These are phyloP conservation scores for Cicer pinnatifidum DNA, from an alignment of 306 rosid genomes.

Conservation along the genomic window DNA sequence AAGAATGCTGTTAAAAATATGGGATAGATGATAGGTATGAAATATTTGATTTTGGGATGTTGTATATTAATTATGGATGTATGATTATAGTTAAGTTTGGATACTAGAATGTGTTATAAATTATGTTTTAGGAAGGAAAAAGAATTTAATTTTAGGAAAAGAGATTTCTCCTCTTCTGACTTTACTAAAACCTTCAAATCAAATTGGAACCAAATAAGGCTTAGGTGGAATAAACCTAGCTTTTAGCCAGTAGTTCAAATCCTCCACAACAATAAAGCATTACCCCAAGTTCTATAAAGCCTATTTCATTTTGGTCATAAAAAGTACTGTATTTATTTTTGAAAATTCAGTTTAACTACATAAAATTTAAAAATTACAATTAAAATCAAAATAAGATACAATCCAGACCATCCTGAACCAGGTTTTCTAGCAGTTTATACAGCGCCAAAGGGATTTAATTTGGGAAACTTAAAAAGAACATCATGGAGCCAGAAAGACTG, in stretches of 20 bases:
- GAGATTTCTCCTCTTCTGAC: background rate
- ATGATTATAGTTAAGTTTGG: background rate
- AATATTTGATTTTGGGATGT: background rate
- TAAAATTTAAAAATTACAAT: background rate
- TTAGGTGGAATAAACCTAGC: conserved; percentile 8
- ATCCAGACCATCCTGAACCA: conserved; percentile 4
- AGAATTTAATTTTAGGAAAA: background rate
- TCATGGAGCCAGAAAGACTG: conserved; percentile 18
- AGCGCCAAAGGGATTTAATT: conserved; percentile 22
- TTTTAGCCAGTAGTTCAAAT: conserved; percentile 33
- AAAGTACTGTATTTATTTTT: conserved; percentile 24
- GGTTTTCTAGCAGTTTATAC: conserved; percentile 15
- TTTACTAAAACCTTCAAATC: conserved; percentile 9
- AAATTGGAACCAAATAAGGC: conserved; percentile 28
- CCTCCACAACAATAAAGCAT: background rate
- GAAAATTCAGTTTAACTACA: background rate
- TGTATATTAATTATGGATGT: background rate
- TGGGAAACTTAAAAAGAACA: conserved; percentile 16
- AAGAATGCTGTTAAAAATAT: conserved; percentile 5
- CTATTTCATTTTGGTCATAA: background rate
- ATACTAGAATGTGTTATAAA: conserved; percentile 14
- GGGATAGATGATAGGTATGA: conserved; percentile 2
- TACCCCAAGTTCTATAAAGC: conserved; percentile 5
- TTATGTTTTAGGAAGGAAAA: conserved; percentile 2
- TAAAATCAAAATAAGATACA: conserved; percentile 24